Conservation (phyloP, 2,329 filamentous ascomycete species). For the Talaromyces islandicus region DNA sequence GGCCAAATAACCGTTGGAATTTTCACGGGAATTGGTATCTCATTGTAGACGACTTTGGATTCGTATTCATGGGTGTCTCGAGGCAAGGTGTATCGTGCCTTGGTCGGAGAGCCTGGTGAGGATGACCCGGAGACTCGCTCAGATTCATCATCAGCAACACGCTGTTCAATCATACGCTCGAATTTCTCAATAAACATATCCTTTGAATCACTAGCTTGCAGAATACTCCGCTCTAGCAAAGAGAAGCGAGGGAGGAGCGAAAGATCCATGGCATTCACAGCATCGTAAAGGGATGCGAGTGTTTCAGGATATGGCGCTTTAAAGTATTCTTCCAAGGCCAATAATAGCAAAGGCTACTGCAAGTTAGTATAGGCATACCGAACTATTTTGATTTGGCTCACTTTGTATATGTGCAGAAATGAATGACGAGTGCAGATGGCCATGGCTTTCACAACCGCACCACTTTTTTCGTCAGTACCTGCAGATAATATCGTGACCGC, state of each 20-base stretch:
- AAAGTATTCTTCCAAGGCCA: conserved; percentile 96
- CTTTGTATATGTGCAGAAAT: conserved; percentile 98
- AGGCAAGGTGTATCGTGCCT: conserved; percentile 68
- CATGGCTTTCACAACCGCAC: conserved; percentile 96
- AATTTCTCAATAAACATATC: conserved; percentile 98
- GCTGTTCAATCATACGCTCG: conserved; percentile 83
- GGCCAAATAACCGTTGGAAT: conserved; percentile 88
- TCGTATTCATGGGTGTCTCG: conserved; percentile 98
- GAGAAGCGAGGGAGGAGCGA: conserved; percentile 86
- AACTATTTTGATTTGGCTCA: conserved; percentile 29
- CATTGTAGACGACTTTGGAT: conserved; percentile 90
- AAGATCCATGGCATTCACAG: conserved; percentile 94
- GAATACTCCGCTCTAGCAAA: conserved; percentile 72
- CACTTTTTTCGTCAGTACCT: conserved; percentile 46
- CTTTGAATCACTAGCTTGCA: conserved; percentile 87
- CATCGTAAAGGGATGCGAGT: conserved; percentile 78
- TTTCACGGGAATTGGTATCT: conserved; percentile 94
- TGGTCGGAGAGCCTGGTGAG: conserved; percentile 44
- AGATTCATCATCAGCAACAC: conserved; percentile 59
- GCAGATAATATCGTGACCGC: background rate
- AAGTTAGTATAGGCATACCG: conserved; percentile 12
- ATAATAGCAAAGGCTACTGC: conserved; percentile 69
- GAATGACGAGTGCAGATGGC: conserved; percentile 96
- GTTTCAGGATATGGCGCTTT: conserved; percentile 85
- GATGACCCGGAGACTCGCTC: conserved; percentile 19